Evolutionary conservation across 2,329 filamentous ascomycete species (phyloP), one percentile per base, ranked within the genome.

Genomic region (Alternaria viburni): DNA sequence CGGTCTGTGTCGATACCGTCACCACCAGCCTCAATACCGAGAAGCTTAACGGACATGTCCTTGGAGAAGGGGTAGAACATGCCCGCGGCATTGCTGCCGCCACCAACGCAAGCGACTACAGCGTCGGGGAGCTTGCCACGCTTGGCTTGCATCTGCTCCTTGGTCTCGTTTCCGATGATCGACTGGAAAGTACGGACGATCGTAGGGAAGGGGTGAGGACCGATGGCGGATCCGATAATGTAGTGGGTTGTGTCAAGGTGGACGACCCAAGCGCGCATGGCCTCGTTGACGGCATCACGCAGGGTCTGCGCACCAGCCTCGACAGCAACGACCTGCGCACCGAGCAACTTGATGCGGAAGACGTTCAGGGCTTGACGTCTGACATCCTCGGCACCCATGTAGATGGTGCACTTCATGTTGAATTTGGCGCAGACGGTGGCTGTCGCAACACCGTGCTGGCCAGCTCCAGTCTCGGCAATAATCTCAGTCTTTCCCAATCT

Each of bases 391-490:
- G 94, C 93, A 74, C 96, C 96, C 96, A 99, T 99, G 83, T 94
- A 99, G 59, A 99, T 92, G 28, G 93, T 97, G 79, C 96, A 99
- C 80, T 95, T 91, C 94, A 99, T 95, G 77, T 93, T 93, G 75
- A 99, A 98, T 83, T 97, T 97, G 77, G 96, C 96, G 75, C 96
- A 98, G 23, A 98, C 93, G 0, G 96, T 99, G 1, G 96, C 96
- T 28, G 96, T 98, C 3, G 96, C 96, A 41, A 99, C 96, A 84
- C 96, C 96, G 81, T 99, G 96, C 83, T 99, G 96, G 17, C 96
- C 96, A 57, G 96, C 96, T 70, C 96, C 96, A 15, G 96, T 99
- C 83, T 99, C 96, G 52, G 96, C 96, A 72, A 99, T 99, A 74
- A 99, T 98, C 79, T 93, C 91, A 6, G 90, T 97, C 87, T 99